These are phyloP conservation scores for Paradendryphiella salina DNA, from an alignment of 2,329 filamentous ascomycete species.

Conservation along the genomic window DNA sequence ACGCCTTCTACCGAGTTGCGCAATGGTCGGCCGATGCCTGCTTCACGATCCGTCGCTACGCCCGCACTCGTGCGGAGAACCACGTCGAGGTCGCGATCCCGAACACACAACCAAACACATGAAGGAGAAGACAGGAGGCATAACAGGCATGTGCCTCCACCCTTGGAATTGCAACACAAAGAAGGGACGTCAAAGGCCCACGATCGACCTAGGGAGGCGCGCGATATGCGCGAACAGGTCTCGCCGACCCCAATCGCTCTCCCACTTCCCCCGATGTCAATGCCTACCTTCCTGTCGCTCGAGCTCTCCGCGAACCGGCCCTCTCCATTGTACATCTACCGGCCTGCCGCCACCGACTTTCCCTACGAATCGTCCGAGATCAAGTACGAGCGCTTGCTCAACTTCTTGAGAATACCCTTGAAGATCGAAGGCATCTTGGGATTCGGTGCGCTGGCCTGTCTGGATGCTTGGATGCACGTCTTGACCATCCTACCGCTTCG, in stretches of 20 bases:
- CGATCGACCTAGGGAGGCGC: slow-evolving; percentile 29
- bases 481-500: slow-evolving; percentile 93
- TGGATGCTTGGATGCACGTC: slow-evolving; percentile 95
- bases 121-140: slow-evolving; percentile 30
- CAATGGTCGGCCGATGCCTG: slow-evolving; percentile 37
- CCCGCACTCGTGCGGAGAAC: slow-evolving; percentile 47
- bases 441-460: slow-evolving; percentile 86
- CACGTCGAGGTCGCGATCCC: slow-evolving; percentile 35
- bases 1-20: slow-evolving; percentile 30
- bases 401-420: slow-evolving; percentile 80
- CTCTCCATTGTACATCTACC: slow-evolving; percentile 66
- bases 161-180: slow-evolving; percentile 43
- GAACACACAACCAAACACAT: slow-evolving; percentile 20
- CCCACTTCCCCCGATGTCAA: slow-evolving; percentile 64
- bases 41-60: slow-evolving; percentile 43
- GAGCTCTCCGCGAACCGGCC: slow-evolving; percentile 64
- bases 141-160: slow-evolving; percentile 32
- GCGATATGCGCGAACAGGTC: slow-evolving; percentile 30
- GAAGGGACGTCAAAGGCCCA: slow-evolving; percentile 37
- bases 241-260: slow-evolving; percentile 54
- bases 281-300: slow-evolving; percentile 67
- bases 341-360: slow-evolving; percentile 58
- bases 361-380: slow-evolving; percentile 91
- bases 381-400: slow-evolving; percentile 88
- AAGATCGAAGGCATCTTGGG: slow-evolving; percentile 82